Conservation (phyloP, 352 stramenopile genomes). For the Phytophthora aleatoria region DNA sequence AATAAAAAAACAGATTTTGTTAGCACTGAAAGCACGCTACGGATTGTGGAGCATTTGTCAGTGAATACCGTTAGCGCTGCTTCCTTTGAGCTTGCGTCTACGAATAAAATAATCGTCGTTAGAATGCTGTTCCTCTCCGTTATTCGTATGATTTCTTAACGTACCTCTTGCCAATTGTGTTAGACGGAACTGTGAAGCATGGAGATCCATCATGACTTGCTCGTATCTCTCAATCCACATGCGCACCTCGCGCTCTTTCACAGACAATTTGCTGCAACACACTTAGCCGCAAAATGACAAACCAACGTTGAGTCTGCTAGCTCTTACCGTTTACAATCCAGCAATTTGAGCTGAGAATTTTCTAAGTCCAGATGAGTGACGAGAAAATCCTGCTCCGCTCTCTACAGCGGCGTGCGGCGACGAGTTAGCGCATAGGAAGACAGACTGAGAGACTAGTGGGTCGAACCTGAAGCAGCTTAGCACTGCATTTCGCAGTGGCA, state of each 20-base stretch:
- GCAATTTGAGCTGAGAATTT: constrained; percentile 64
- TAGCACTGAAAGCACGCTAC: background rate
- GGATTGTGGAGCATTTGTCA: background rate
- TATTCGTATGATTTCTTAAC: background rate
- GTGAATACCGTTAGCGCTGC: constrained; percentile 53
- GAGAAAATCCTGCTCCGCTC: constrained; percentile 77
- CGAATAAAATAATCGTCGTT: background rate
- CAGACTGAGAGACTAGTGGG: background rate
- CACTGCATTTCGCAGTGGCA: constrained; percentile 64
- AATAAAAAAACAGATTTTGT: constrained; percentile 1
- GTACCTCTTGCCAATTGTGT: constrained; percentile 69
- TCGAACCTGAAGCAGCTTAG: constrained; percentile 71
- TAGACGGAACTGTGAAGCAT: constrained; percentile 73
- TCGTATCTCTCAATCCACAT: constrained; percentile 85
- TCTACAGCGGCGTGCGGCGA: constrained; percentile 28
- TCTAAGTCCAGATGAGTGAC: constrained; percentile 69
- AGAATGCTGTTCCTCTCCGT: background rate
- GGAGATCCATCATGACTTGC: constrained; percentile 85
- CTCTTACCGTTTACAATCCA: constrained; percentile 68
- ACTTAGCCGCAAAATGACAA: background rate
- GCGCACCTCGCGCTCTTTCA: constrained; percentile 60
- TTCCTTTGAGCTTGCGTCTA: constrained; percentile 75
- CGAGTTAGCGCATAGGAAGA: background rate
- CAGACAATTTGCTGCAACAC: constrained; percentile 41
- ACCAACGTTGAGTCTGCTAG: background rate